Evolutionary conservation across 2,329 filamentous ascomycete genomes (phyloP).

Genomic region (Colletotrichum sp.): DNA sequence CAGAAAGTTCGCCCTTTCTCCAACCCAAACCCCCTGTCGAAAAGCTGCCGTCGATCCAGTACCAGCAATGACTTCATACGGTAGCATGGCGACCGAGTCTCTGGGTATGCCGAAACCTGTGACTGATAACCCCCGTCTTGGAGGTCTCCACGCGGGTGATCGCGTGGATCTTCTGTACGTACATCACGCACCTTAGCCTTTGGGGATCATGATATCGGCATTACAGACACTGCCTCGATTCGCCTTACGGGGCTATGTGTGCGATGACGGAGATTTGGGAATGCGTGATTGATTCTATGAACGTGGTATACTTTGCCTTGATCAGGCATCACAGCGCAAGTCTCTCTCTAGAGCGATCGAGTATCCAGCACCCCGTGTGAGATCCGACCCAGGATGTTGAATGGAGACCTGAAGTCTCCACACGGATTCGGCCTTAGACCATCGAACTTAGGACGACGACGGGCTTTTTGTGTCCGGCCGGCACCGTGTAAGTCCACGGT

Average conservation of each 20-base stretch:
- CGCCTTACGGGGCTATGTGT: background rate
- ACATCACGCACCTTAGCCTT: background rate
- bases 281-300: background rate
- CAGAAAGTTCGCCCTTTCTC: background rate
- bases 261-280: background rate
- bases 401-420: background rate
- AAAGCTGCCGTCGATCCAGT: background rate
- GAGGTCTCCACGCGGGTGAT: conserved; percentile 4
- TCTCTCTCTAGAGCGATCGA: background rate
- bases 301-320: background rate
- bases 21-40: background rate
- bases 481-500: background rate
- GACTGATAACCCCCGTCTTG: background rate
- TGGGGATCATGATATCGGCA: background rate
- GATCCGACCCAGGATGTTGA: background rate
- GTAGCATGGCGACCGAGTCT: conserved; percentile 1
- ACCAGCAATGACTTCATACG: conserved; percentile 1
- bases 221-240: background rate
- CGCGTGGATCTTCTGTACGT: background rate
- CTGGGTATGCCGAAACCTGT: background rate
- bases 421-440: background rate
- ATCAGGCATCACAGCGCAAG: background rate
- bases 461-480: background rate
- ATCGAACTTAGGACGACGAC: background rate
- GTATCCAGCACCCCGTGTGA: background rate